phyloP scores from a whole-genome alignment of 106 monocot species.

The Iris macrosiphon region DNA sequence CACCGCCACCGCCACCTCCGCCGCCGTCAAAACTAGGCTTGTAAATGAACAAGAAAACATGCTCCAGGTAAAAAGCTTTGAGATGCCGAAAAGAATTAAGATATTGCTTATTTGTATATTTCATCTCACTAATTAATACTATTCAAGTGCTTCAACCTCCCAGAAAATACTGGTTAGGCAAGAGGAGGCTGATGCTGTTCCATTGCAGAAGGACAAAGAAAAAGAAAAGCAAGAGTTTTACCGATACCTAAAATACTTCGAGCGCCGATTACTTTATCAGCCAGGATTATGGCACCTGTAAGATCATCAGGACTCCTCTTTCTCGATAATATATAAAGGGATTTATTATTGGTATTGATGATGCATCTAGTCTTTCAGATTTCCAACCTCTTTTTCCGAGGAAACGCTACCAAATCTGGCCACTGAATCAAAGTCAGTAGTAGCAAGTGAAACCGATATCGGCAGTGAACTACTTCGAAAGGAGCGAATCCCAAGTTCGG shows the following conservation, averaged over 20 bases:
- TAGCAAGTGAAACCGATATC: background rate
- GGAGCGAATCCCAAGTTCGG: constrained; percentile 5
- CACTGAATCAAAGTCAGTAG: background rate
- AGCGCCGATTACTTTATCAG: constrained; percentile 22
- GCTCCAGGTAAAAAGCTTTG: constrained; percentile 15
- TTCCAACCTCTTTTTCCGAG: background rate
- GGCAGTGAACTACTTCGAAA: background rate
- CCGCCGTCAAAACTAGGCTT: constrained; percentile 1
- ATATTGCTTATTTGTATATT: background rate
- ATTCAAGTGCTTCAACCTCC: constrained; percentile 5
- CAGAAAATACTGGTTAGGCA: constrained; percentile 6
- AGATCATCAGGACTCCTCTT: constrained; percentile 13
- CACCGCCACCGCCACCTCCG: too few species aligned
- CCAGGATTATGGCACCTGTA: constrained; percentile 36
- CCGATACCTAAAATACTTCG: constrained; percentile 24
- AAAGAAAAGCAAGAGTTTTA: constrained; percentile 24
- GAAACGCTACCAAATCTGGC: constrained; percentile 8
- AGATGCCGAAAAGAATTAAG: background rate
- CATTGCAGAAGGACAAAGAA: constrained; percentile 21
- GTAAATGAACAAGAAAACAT: constrained; percentile 11
- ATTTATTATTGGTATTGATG: background rate
- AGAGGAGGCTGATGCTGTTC: background rate
- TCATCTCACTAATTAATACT: background rate
- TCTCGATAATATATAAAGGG: background rate
- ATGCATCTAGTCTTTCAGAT: constrained; percentile 1